Base-by-base conservation (phyloP, 2,329 filamentous ascomycete genomes). In the Rhytidhysteron rufulum region DNA sequence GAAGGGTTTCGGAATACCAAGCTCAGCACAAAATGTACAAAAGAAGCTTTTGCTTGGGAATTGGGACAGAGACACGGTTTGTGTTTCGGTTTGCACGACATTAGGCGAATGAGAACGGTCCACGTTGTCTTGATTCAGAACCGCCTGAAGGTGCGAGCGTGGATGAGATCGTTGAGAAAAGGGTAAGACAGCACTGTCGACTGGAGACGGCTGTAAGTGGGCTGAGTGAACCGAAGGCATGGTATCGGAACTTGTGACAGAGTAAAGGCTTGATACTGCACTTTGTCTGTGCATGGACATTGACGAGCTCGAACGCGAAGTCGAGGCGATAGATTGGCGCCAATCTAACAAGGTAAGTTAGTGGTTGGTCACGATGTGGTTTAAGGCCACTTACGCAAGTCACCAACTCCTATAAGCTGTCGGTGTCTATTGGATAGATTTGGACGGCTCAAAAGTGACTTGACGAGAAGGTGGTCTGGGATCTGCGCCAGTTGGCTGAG, bases 21-120 rank as follows among this genome's bases (percentile, higher is more conserved):
- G 24, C 24, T 48, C 52, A 34, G 62, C 60, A 38, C 62, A 65
- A 37, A 62, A 65, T 1, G 62, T 65, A 42, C 62, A 65, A 35
- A 65, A 65, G 58, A 63, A 62, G 52, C 53, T 60, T 4, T 58
- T 57, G 2, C 53, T 41, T 25, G 53, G 58, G 30, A 53, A 38
- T 44, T 27, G 24, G 13, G 24, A 7, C 24, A 8, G 24, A 8
- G 24, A 7, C 24, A 13, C 24, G 24, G n/a, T n/a, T n/a, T 27
- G 13, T 27, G 13, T 27, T 27, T 27, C 24, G 24, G 13, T 27
- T 8, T 7, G 8, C 13, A 27, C 24, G 13, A 27, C 24, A 27
- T 27, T 13, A 27, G 24, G 13, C 24, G 24, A 8, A 8, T 27
- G 24, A 27, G n/a, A n/a, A n/a, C n/a, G n/a, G n/a, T n/a, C n/a